These are phyloP conservation scores for Jaltomata sinuosa DNA, from an alignment of 257 asterid genomes.

Conservation along the genomic window DNA sequence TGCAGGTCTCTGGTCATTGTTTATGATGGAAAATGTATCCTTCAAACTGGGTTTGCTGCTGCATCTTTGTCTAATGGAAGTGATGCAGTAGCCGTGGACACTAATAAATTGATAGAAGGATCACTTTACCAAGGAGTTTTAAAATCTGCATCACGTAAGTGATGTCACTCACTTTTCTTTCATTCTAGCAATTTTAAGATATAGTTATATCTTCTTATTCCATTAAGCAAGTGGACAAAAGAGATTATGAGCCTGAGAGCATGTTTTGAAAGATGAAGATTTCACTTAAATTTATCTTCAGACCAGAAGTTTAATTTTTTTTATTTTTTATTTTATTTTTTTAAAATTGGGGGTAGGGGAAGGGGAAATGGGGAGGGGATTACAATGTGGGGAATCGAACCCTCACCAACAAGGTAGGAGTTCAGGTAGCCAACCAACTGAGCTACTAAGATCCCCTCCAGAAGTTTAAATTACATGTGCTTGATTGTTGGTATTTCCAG, in stretches of 20 bases:
- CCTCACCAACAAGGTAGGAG: too few species aligned
- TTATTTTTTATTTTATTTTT: too few species aligned
- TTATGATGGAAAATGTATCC: slow-evolving; percentile 61
- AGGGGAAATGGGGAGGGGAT: too few species aligned
- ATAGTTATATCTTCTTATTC: not conserved
- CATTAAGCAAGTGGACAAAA: not conserved
- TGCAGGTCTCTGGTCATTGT: slow-evolving; percentile 74
- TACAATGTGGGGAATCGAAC: too few species aligned
- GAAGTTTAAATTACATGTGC: not conserved
- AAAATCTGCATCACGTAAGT: slow-evolving; percentile 83
- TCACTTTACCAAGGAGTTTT: slow-evolving; percentile 55
- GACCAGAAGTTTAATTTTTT: not conserved
- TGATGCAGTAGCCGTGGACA: slow-evolving; percentile 49
- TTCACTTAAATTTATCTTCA: not conserved
- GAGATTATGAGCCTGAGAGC: not conserved
- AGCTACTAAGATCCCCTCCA: too few species aligned
- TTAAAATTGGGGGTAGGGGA: too few species aligned
- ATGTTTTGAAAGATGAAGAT: not conserved
- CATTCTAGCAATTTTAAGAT: slow-evolving; percentile 8
- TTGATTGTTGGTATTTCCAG: slow-evolving; percentile 31
- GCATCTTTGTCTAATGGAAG: slow-evolving; percentile 26
- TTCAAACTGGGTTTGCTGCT: slow-evolving; percentile 76
- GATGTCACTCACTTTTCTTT: not conserved
- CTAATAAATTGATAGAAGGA: slow-evolving; percentile 52
- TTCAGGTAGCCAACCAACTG: too few species aligned